These are phyloP conservation scores for Gnomoniopsis sp. DNA, from an alignment of 2,329 filamentous ascomycete species.

Conservation along the genomic window DNA sequence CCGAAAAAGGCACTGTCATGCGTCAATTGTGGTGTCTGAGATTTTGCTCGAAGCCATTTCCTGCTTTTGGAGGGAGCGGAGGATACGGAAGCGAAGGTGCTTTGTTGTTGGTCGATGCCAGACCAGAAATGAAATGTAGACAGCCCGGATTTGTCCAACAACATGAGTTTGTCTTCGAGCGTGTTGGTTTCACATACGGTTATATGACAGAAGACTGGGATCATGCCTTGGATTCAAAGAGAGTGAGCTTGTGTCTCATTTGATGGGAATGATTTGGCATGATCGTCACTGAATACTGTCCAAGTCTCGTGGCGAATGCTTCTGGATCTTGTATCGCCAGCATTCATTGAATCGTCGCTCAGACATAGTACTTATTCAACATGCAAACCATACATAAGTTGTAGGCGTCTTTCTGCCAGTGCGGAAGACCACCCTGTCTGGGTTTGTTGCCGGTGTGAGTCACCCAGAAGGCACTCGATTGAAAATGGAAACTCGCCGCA, in stretches of 20 bases:
- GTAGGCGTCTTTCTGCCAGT: too few relatives aligned
- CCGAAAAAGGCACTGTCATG: background rate
- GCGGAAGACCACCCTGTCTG: too few relatives aligned
- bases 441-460: too few relatives aligned
- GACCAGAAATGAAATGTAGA: background rate
- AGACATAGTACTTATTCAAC: too few relatives aligned
- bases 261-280: too few relatives aligned
- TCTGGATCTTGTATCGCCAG: too few relatives aligned
- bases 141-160: background rate
- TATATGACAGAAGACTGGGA: background rate
- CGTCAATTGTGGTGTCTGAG: background rate
- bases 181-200: background rate
- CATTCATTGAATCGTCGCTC: too few relatives aligned
- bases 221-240: background rate
- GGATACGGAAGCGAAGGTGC: background rate
- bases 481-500: too few relatives aligned
- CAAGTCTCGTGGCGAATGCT: too few relatives aligned
- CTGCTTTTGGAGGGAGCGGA: background rate
- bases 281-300: too few relatives aligned
- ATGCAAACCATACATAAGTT: too few relatives aligned
- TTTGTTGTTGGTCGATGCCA: background rate
- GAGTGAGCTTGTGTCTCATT: background rate
- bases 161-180: background rate
- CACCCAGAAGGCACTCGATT: too few relatives aligned
- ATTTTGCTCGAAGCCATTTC: background rate